Percentiles rank a stretch among this genome's conserved stretches.
Conservation (phyloP, 73 alveolate genomes). For the Blepharisma japonicum region DNA sequence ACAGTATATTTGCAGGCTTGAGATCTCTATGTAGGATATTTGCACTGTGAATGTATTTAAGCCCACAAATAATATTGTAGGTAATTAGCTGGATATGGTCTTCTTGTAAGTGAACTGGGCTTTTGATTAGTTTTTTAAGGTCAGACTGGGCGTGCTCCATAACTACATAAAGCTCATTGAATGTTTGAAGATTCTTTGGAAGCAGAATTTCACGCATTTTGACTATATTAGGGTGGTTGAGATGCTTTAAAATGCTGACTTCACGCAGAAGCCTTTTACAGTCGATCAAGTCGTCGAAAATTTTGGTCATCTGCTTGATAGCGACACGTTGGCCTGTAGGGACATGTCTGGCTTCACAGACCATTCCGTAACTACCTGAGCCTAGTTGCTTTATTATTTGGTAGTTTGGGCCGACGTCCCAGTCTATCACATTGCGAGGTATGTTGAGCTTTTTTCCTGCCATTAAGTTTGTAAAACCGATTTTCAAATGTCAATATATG, state of each 20-base stretch:
- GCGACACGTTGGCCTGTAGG: conserved; percentile 73
- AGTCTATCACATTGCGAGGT: conserved; percentile 27
- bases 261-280: conserved; percentile 83
- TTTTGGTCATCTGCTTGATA: conserved; percentile 49
- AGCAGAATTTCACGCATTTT: conserved; percentile 52
- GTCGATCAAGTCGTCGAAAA: conserved; percentile 80
- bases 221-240: conserved; percentile 68
- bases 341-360: conserved; percentile 81
- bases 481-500: too few relatives aligned
- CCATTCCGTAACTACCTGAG: conserved; percentile 92
- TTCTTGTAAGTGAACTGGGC: conserved; percentile 64
- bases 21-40: conserved; percentile 69
- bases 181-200: conserved; percentile 64
- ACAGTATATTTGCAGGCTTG: conserved; percentile 89
- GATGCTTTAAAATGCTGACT: conserved; percentile 57
- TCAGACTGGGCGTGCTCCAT: conserved; percentile 77
- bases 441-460: not conserved
- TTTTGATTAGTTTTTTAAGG: conserved; percentile 70
- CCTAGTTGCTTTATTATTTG: conserved; percentile 81
- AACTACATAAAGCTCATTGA: conserved; percentile 67
- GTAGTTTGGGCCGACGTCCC: conserved; percentile 80
- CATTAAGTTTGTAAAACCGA: not conserved
- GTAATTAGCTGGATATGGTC: conserved; percentile 71
- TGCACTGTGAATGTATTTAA: conserved; percentile 32
- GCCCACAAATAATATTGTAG: conserved; percentile 65